Percentiles rank a stretch among this genome's conserved stretches.
Evolutionary conservation across 2,329 filamentous ascomycete species (phyloP).

Genomic region (Alternaria ethzedia): DNA sequence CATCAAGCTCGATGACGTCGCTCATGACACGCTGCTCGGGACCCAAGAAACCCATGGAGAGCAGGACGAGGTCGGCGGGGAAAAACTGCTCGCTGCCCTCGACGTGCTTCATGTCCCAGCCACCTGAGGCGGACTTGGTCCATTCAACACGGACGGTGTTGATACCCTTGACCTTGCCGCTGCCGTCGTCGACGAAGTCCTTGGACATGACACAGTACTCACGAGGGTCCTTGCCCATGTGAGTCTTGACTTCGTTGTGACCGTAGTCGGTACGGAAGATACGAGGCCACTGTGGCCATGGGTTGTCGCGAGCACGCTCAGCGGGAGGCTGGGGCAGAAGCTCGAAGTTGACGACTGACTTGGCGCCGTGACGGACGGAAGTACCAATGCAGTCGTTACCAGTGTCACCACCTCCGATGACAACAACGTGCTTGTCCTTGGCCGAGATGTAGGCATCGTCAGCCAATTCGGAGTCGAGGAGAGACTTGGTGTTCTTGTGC

Average conservation of each 20-base stretch:
- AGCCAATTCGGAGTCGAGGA: constrained; percentile 86
- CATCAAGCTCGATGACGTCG: constrained; percentile 88
- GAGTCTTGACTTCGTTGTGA: constrained; percentile 92
- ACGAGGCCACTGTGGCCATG: constrained; percentile 97
- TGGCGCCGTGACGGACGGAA: constrained; percentile 92
- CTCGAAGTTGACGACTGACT: constrained; percentile 96
- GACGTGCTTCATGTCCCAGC: constrained; percentile 98
- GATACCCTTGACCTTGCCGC: constrained; percentile 90
- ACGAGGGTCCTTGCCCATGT: constrained; percentile 93
- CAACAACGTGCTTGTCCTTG: constrained; percentile 93
- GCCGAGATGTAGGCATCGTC: constrained; percentile 91
- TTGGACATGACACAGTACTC: constrained; percentile 99
- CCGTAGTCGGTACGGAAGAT: constrained; percentile 99
- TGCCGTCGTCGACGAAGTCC: constrained; percentile 90
- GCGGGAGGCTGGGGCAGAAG: constrained; percentile 89
- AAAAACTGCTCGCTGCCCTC: constrained; percentile 95
- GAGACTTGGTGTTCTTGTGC: constrained; percentile 96
- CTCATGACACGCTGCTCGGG: constrained; percentile 88
- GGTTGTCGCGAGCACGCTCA: constrained; percentile 91
- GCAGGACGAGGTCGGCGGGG: constrained; percentile 89
- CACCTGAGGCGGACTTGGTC: constrained; percentile 86
- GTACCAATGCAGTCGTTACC: constrained; percentile 98
- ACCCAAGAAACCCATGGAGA: constrained; percentile 97
- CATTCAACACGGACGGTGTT: constrained; percentile 95
- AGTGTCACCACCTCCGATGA: constrained; percentile 97